phyloP scores from a whole-genome alignment of 2,329 filamentous ascomycete genomes.

The Aspergillus sp. region DNA sequence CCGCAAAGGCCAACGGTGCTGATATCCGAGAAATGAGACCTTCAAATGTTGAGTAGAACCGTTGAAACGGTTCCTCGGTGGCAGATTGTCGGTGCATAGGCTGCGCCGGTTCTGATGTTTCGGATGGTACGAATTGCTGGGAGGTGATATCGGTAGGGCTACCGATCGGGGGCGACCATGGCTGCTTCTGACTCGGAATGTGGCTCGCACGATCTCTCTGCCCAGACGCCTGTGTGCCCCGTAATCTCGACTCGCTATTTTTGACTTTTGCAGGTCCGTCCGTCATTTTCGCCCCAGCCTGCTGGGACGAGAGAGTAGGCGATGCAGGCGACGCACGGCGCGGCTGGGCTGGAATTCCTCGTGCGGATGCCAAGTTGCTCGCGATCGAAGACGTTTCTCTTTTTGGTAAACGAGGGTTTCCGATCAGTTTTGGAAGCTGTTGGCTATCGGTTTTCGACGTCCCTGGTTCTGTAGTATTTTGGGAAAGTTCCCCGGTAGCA shows the following conservation, averaged over 20 bases:
- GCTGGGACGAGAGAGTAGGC: constrained; percentile 71
- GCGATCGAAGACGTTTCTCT: constrained; percentile 82
- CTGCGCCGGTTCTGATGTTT: constrained; percentile 27
- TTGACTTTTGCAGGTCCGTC: constrained; percentile 48
- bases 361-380: constrained; percentile 80
- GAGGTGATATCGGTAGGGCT: constrained; percentile 36
- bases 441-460: constrained; percentile 31
- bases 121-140: constrained; percentile 31
- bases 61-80: constrained; percentile 76
- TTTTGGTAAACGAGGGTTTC: constrained; percentile 49
- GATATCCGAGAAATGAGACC: constrained; percentile 85
- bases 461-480: constrained; percentile 20
- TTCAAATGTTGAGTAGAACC: constrained; percentile 91
- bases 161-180: constrained; percentile 35
- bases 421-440: constrained; percentile 39
- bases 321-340: constrained; percentile 65
- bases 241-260: constrained; percentile 30
- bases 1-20: constrained; percentile 87
- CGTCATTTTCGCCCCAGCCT: constrained; percentile 69
- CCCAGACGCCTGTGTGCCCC: constrained; percentile 18
- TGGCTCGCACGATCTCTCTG: constrained; percentile 28
- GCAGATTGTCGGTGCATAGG: constrained; percentile 20
- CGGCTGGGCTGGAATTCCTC: constrained; percentile 65
- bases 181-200: constrained; percentile 27
- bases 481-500: constrained; percentile 16